phyloP scores from a whole-genome alignment of 2,329 filamentous ascomycete species.

The Tolypocladium paradoxum region DNA sequence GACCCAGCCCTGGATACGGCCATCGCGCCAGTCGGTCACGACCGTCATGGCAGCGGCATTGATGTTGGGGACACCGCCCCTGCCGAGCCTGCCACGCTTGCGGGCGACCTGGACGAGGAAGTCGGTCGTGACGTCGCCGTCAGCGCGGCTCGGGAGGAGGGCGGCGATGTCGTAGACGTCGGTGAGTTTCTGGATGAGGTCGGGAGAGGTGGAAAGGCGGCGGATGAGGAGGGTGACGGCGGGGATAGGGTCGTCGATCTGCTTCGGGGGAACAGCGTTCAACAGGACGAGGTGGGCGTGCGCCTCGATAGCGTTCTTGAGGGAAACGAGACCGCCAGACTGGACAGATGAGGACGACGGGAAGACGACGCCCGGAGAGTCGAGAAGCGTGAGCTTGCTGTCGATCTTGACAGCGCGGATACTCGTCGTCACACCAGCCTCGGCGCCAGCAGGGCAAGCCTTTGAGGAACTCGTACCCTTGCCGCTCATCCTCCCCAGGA shows the following conservation, averaged over 20 bases:
- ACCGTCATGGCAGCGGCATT: conserved; percentile 82
- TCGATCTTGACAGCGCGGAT: conserved; percentile 88
- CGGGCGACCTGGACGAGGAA: conserved; percentile 92
- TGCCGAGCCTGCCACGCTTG: conserved; percentile 80
- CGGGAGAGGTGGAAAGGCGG: conserved; percentile 61
- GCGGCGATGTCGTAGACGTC: conserved; percentile 77
- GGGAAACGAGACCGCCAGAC: conserved; percentile 30
- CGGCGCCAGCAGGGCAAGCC: conserved; percentile 79
- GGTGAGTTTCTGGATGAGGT: conserved; percentile 68
- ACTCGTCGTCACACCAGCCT: conserved; percentile 84
- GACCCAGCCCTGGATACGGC: conserved; percentile 85
- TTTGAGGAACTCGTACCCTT: conserved; percentile 43
- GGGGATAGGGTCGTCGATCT: conserved; percentile 85
- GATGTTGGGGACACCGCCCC: conserved; percentile 84
- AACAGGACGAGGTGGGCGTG: conserved; percentile 79
- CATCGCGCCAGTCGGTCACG: conserved; percentile 93
- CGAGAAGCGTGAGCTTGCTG: conserved; percentile 84
- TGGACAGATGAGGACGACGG: conserved; percentile 46
- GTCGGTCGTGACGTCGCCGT: conserved; percentile 73
- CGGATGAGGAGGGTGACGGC: conserved; percentile 78
- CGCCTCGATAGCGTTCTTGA: conserved; percentile 56
- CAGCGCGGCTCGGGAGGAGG: conserved; percentile 53
- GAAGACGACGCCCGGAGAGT: conserved; percentile 92
- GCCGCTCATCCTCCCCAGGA: conserved; percentile 65
- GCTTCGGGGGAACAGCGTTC: conserved; percentile 85